A percentile compares a stretch with the other conserved stretches of the same genome.
phyloP scores from a whole-genome alignment of 2,329 filamentous ascomycete species.

The Macrophomina pseudophaseolina region DNA sequence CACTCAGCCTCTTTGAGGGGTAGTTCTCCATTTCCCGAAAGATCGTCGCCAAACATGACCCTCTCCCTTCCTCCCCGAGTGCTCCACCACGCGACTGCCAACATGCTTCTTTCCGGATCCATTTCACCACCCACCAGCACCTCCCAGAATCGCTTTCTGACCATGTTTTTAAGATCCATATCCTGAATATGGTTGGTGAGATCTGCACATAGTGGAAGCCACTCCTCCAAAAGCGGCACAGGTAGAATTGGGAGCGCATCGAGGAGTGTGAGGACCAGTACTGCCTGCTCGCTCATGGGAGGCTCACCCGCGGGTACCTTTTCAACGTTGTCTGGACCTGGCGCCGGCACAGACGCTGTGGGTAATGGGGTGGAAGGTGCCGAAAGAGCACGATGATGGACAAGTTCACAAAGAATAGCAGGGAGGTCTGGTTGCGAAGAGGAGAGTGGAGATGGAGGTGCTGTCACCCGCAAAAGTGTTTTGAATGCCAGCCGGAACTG shows the following conservation, averaged over 20 bases:
- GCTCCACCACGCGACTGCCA: slow-evolving; percentile 88
- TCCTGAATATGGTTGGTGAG: slow-evolving; percentile 70
- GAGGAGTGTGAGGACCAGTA: slow-evolving; percentile 75
- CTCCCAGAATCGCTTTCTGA: slow-evolving; percentile 77
- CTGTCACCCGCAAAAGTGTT: slow-evolving; percentile 80
- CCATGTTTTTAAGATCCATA: slow-evolving; percentile 64
- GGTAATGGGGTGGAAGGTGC: slow-evolving; percentile 55
- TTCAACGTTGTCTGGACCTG: slow-evolving; percentile 39
- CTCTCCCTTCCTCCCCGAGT: slow-evolving; percentile 64
- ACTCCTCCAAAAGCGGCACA: slow-evolving; percentile 74
- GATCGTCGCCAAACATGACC: slow-evolving; percentile 57
- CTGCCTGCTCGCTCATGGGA: slow-evolving; percentile 75
- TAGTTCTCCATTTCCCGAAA: slow-evolving; percentile 58
- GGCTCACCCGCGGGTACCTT: slow-evolving; percentile 35
- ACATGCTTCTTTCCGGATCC: slow-evolving; percentile 80
- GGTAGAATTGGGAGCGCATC: slow-evolving; percentile 79
- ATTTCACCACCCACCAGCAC: slow-evolving; percentile 81
- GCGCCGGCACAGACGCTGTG: slow-evolving; percentile 41
- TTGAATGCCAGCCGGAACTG: slow-evolving; percentile 91
- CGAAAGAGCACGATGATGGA: slow-evolving; percentile 67
- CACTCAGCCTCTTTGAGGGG: slow-evolving; percentile 34
- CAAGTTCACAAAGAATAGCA: slow-evolving; percentile 78
- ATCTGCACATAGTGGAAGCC: slow-evolving; percentile 74
- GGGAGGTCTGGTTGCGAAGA: slow-evolving; percentile 77
- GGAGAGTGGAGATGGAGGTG: slow-evolving; percentile 77